Percentiles rank a stretch among this genome's conserved stretches.
These are phyloP conservation scores for Populus deltoides DNA, from an alignment of 345 rosid species.

Conservation along the genomic window DNA sequence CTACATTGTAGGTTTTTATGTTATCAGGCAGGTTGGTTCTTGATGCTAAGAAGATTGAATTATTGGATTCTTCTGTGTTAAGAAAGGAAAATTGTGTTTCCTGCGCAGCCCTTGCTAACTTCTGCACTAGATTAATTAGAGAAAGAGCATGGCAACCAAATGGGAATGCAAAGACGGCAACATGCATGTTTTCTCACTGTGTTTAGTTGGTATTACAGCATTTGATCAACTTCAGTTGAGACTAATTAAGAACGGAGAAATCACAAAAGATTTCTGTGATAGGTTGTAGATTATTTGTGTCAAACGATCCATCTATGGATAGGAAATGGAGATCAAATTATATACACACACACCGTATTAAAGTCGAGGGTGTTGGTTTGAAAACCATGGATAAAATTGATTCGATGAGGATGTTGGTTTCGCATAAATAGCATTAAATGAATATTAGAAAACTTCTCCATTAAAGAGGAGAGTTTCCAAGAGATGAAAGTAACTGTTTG, in stretches of 20 bases:
- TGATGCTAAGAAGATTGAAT: constrained; percentile 18
- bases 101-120: constrained; percentile 44
- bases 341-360: neutral
- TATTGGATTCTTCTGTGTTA: constrained; percentile 40
- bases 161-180: constrained; percentile 59
- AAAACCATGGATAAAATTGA: neutral
- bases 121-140: constrained; percentile 39
- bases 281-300: too few relatives aligned
- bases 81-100: constrained; percentile 50
- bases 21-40: constrained; percentile 19
- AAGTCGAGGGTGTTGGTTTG: neutral
- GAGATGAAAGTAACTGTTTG: neutral
- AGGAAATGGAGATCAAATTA: neutral
- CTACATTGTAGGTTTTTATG: constrained; percentile 35
- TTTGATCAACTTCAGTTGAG: neutral
- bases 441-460: neutral
- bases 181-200: constrained; percentile 24
- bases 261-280: neutral
- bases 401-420: neutral
- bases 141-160: constrained; percentile 53
- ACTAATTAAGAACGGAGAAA: neutral
- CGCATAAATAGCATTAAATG: too few relatives aligned
- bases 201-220: neutral
- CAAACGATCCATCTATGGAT: too few relatives aligned
- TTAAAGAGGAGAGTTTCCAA: neutral